Conservation (phyloP, 176 grass and related monocot genomes). For the Tillandsia fasciculata region DNA sequence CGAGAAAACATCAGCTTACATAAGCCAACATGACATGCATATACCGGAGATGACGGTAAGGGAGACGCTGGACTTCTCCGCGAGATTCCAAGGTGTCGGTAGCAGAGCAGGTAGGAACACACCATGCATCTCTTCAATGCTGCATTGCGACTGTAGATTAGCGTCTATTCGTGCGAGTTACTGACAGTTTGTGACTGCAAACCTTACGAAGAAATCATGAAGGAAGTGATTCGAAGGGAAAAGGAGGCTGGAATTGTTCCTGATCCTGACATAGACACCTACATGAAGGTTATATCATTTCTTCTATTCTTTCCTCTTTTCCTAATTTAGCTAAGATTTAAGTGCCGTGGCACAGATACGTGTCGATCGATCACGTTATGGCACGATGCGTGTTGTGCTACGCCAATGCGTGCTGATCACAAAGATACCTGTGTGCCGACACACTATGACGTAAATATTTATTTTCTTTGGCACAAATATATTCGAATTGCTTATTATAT, state of each 20-base stretch:
- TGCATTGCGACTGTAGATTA: background rate
- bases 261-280: conserved; percentile 64
- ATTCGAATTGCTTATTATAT: background rate
- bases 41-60: conserved; percentile 68
- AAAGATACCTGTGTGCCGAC: no score
- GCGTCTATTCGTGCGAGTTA: background rate
- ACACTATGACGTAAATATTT: no score
- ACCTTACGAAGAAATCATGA: conserved; percentile 35
- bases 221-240: conserved; percentile 70
- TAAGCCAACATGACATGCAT: conserved; percentile 54
- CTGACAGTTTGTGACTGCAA: background rate
- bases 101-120: conserved; percentile 41
- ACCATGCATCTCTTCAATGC: background rate
- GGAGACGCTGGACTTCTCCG: conserved; percentile 55
- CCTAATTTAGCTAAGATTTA: background rate
- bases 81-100: conserved; percentile 64
- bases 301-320: background rate
- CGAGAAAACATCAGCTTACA: conserved; percentile 56
- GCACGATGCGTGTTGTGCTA: no score
- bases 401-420: no score
- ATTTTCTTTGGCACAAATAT: background rate
- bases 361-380: no score
- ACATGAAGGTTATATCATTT: conserved; percentile 61
- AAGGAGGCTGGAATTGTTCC: conserved; percentile 58
- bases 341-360: no score